These are phyloP conservation scores for Mycena sanguinolenta DNA, from an alignment of 768 basidiomycete genomes.

Conservation along the genomic window DNA sequence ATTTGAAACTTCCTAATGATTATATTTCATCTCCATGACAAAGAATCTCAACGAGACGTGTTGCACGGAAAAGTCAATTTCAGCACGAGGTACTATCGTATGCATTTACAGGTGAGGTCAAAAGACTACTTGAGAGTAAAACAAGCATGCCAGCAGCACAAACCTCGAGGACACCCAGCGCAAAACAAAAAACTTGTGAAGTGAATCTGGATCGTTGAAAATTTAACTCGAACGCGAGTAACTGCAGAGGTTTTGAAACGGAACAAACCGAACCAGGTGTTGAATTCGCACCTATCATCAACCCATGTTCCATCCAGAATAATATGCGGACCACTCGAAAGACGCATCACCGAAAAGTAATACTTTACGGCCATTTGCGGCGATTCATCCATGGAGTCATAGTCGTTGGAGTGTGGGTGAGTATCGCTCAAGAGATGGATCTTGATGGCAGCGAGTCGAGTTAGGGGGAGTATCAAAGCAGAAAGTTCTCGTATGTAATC, in stretches of 20 bases:
- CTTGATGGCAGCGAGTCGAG: neutral
- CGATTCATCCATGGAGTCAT: neutral
- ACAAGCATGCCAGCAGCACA: too few relatives aligned
- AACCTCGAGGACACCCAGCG: too few relatives aligned
- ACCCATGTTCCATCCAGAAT: neutral
- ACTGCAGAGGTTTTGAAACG: neutral
- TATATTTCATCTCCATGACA: too few relatives aligned
- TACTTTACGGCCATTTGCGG: neutral
- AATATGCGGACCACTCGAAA: neutral
- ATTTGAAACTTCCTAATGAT: too few relatives aligned
- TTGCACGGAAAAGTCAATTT: too few relatives aligned
- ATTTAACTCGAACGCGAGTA: neutral
- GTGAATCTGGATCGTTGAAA: too few relatives aligned
- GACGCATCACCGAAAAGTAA: neutral
- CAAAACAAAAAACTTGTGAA: too few relatives aligned
- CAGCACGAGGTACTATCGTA: too few relatives aligned
- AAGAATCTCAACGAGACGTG: too few relatives aligned
- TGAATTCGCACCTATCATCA: conserved; percentile 4
- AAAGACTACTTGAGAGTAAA: too few relatives aligned
- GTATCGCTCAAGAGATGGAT: neutral
- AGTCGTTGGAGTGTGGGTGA: neutral
- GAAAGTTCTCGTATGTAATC: neutral
- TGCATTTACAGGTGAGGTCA: too few relatives aligned
- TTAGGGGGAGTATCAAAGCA: neutral
- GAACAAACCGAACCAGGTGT: neutral